A percentile compares a stretch with the other conserved stretches of the same genome.
Evolutionary conservation across 1,284 basidiomycete species (phyloP).

Genomic region (Ustilago esculenta): DNA sequence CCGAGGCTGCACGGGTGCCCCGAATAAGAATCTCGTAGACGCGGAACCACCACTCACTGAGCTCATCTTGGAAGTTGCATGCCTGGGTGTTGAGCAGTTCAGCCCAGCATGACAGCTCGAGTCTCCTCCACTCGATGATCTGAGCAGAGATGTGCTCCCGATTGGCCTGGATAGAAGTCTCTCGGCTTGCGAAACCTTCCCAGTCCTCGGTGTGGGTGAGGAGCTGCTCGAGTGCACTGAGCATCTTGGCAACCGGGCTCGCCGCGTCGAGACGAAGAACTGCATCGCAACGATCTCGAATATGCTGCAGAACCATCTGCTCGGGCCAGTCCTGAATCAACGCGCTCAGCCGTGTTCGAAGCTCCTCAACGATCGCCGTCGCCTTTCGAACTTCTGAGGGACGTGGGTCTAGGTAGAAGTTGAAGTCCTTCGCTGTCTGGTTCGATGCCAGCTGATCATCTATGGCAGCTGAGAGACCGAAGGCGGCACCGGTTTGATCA

Average conservation of each 20-base stretch:
- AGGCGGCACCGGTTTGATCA: slow-evolving; percentile 51
- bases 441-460: slow-evolving; percentile 18
- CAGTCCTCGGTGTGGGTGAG: slow-evolving; percentile 91
- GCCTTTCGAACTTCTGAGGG: slow-evolving; percentile 49
- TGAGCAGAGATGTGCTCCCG: slow-evolving; percentile 77
- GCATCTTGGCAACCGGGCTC: slow-evolving; percentile 82
- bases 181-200: slow-evolving; percentile 90
- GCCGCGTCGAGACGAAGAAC: slow-evolving; percentile 76
- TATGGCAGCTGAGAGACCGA: slow-evolving; percentile 48
- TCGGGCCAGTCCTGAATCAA: slow-evolving; percentile 91
- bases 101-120: slow-evolving; percentile 90
- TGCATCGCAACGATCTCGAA: slow-evolving; percentile 78
- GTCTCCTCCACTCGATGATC: slow-evolving; percentile 88
- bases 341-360: slow-evolving; percentile 39
- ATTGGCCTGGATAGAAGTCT: slow-evolving; percentile 79
- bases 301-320: slow-evolving; percentile 91
- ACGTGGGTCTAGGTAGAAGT: slow-evolving; percentile 63
- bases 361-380: slow-evolving; percentile 45
- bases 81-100: slow-evolving; percentile 74
- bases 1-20: slow-evolving; percentile 41
- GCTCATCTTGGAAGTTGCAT: slow-evolving; percentile 66
- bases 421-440: slow-evolving; percentile 28
- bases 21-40: slow-evolving; percentile 83
- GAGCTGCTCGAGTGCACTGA: slow-evolving; percentile 86
- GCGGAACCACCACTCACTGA: slow-evolving; percentile 90